Base-by-base conservation (phyloP, 2,329 filamentous ascomycete genomes). In the Arthrobotrys entomopaga region DNA sequence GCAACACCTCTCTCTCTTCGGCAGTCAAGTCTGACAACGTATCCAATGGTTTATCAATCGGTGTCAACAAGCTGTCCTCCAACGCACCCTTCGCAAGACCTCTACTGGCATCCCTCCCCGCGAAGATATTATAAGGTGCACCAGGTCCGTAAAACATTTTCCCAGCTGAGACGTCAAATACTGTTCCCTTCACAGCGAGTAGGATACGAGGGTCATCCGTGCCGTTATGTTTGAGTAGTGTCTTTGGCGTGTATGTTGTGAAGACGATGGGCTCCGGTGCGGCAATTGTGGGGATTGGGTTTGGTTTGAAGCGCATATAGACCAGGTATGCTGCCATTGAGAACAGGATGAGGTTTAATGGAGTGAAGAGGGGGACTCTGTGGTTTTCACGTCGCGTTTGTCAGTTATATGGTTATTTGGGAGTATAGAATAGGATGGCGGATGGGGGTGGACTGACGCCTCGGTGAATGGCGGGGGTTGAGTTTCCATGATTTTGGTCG, bases 71-170 rank as follows among this genome's bases (percentile, higher is more conserved):
- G 5, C 93, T 91, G 84, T 91, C 88, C 81, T 97, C 95, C 81
- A 99, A 98, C 83, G 92, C 96, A 71, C 93, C 92, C 81, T 88
- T 91, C 0, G 95, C 94, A 73, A 99, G 83, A 0, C 95, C 95
- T 60, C 94, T 87, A 77, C 88, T 92, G 19, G 95, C 95, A 82
- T 99, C 95, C 43, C 93, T 86, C 0, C 95, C 95, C 0, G 95
- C 95, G 80, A 99, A 99, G 84, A 98, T 98, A 81, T 90, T 89
- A 82, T 99, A 99, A 1, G 94, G 93, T 0, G 94, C 94, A 11
- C 93, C 93, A 19, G 95, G 95, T 2, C 95, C 95, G 83, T 99
- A 99, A 82, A 98, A 98, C 84, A 96, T 93, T 80, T 90, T 88
- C 22, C 95, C 94, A 13, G 88, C 84, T 13, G 70, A 74, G 0